These are phyloP conservation scores for Neocallimastix lanati DNA, from an alignment of 192 early-diverging fungal genomes.

Conservation along the genomic window DNA sequence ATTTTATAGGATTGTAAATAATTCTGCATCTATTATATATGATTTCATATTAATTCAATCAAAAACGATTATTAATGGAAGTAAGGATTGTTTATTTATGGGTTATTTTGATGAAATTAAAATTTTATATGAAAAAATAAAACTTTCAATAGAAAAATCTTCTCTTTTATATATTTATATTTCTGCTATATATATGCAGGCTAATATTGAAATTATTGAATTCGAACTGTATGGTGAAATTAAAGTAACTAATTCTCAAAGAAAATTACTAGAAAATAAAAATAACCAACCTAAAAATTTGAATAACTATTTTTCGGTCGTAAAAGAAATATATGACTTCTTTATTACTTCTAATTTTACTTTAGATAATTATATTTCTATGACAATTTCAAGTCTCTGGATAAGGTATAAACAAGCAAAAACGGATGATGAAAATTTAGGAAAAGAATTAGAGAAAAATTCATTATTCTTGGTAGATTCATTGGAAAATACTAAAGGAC, in stretches of 20 bases:
- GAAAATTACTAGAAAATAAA: neutral
- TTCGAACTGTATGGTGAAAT: neutral
- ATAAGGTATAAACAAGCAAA: neutral
- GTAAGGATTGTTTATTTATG: neutral
- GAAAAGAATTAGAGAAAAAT: neutral
- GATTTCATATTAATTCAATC: neutral
- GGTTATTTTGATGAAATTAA: neutral
- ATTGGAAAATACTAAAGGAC: neutral
- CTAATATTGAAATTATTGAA: neutral
- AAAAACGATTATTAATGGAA: neutral
- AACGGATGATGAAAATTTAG: neutral
- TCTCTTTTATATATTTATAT: neutral
- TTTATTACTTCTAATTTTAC: neutral
- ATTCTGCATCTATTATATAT: neutral
- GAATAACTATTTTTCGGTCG: neutral
- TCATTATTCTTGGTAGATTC: neutral
- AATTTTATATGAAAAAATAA: neutral
- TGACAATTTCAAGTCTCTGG: neutral
- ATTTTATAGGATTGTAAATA: neutral
- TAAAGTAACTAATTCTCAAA: neutral
- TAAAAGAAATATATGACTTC: neutral
- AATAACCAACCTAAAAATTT: neutral
- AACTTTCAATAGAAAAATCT: neutral
- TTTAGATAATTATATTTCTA: neutral
- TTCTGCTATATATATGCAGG: neutral